Evolutionary conservation across 2,329 filamentous ascomycete species (phyloP).

Genomic region (Ophiosphaerella narmari): DNA sequence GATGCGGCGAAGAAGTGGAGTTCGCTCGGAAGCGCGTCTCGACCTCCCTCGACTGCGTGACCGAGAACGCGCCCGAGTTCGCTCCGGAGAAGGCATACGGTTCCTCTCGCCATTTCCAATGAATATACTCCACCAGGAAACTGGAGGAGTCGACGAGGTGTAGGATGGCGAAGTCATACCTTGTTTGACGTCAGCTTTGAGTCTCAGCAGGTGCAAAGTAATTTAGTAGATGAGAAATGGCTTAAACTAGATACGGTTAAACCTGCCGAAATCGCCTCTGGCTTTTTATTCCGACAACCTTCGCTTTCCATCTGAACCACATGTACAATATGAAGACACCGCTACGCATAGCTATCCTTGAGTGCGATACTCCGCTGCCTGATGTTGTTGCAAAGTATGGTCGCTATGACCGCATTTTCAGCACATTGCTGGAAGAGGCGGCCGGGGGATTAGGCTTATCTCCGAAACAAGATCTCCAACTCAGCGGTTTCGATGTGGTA

Average conservation of each 20-base stretch:
- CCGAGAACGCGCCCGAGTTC: constrained; percentile 4
- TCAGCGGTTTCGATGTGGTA: constrained; percentile 75
- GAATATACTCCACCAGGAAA: constrained; percentile 4
- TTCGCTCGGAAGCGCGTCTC: constrained; percentile 32
- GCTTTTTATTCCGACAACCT: no score
- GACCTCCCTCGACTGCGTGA: constrained; percentile 5
- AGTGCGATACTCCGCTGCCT: constrained; percentile 79
- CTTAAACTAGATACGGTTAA: constrained; percentile 13
- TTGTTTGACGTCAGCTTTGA: constrained; percentile 7
- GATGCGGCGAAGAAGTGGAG: constrained; percentile 35
- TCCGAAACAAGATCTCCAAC: constrained; percentile 54
- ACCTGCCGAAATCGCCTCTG: constrained; percentile 13
- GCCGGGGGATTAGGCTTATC: constrained; percentile 53
- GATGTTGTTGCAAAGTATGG: constrained; percentile 68
- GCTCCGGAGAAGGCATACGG: neutral
- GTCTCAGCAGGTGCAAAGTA: constrained; percentile 1
- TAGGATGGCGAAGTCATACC: constrained; percentile 7
- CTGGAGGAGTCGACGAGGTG: neutral
- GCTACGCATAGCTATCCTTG: constrained; percentile 82
- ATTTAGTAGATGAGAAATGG: neutral
- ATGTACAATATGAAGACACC: constrained; percentile 40
- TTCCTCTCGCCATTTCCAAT: constrained; percentile 1
- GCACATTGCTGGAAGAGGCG: constrained; percentile 56
- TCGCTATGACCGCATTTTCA: constrained; percentile 70
- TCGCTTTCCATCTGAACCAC: neutral